Conservation (phyloP, 495 filamentous ascomycete genomes). For the Penicillium herquei region DNA sequence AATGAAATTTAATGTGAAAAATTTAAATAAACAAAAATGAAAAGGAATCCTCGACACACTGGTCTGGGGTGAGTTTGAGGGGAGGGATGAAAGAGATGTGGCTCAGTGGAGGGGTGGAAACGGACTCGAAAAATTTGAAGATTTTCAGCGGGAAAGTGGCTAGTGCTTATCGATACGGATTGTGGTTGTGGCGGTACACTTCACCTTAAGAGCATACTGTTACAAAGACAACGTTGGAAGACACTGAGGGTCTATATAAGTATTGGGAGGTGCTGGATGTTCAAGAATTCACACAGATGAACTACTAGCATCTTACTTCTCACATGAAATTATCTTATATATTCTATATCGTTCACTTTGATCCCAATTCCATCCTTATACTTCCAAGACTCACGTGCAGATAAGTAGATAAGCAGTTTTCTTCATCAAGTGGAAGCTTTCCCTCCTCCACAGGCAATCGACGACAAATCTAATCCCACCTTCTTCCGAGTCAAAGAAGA, state of each 20-base stretch:
- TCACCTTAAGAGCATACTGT: not conserved
- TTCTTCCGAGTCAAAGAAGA: no score
- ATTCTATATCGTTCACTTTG: not conserved
- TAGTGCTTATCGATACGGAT: constrained; percentile 41
- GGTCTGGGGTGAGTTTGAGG: constrained; percentile 13
- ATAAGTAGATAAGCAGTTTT: constrained; percentile 17
- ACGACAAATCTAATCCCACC: not conserved
- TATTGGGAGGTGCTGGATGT: no score
- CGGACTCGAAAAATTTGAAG: constrained; percentile 29
- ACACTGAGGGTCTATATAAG: no score
- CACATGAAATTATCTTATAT: not conserved
- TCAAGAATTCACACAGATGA: no score
- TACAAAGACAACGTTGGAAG: no score
- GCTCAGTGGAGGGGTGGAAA: constrained; percentile 27
- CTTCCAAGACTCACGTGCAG: constrained; percentile 16
- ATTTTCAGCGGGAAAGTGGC: constrained; percentile 34
- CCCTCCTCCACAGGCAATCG: not conserved
- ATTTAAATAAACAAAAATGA: no score
- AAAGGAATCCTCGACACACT: constrained; percentile 15
- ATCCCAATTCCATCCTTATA: no score
- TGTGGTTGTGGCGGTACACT: constrained; percentile 36
- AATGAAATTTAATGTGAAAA: constrained; percentile 1
- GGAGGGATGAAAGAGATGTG: constrained; percentile 14
- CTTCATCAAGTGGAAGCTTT: constrained; percentile 4
- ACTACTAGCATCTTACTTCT: no score